phyloP scores from a whole-genome alignment of 495 filamentous ascomycete species.

The Penicillium steckii region DNA sequence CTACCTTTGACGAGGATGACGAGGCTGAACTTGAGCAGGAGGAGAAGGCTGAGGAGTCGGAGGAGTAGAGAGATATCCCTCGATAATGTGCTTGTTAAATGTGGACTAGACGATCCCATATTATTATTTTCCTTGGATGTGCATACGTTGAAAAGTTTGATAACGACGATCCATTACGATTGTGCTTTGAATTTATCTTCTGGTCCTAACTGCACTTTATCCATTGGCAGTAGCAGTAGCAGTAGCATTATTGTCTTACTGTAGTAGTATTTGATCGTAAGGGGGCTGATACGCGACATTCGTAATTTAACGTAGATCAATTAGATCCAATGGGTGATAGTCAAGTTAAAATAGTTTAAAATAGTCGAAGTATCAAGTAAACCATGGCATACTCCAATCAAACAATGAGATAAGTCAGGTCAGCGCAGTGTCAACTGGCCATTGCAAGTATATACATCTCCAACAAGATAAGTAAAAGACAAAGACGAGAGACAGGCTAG shows the following conservation, averaged over 20 bases:
- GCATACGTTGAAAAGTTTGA: conserved; percentile 26
- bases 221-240: no score
- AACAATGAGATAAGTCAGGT: no score
- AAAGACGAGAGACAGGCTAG: background rate
- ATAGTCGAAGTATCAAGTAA: no score
- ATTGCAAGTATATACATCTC: conserved; percentile 18
- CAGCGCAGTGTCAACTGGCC: conserved; percentile 3
- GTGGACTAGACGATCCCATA: conserved; percentile 8
- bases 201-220: no score
- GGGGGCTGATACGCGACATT: no score
- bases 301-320: no score
- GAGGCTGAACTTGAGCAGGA: conserved; percentile 47
- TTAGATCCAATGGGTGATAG: no score
- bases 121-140: conserved; percentile 10
- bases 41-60: conserved; percentile 38
- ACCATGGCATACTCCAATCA: no score
- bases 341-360: no score
- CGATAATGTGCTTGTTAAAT: conserved; percentile 17
- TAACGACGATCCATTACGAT: conserved; percentile 5
- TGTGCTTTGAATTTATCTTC: background rate
- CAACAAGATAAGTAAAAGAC: background rate
- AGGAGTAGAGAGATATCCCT: conserved; percentile 32
- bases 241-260: no score
- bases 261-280: no score
- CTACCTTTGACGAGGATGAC: conserved; percentile 83